A percentile compares a stretch with the other conserved stretches of the same genome.
phyloP scores from a whole-genome alignment of 163 green algal genomes.

The Scenedesmus sp. region DNA sequence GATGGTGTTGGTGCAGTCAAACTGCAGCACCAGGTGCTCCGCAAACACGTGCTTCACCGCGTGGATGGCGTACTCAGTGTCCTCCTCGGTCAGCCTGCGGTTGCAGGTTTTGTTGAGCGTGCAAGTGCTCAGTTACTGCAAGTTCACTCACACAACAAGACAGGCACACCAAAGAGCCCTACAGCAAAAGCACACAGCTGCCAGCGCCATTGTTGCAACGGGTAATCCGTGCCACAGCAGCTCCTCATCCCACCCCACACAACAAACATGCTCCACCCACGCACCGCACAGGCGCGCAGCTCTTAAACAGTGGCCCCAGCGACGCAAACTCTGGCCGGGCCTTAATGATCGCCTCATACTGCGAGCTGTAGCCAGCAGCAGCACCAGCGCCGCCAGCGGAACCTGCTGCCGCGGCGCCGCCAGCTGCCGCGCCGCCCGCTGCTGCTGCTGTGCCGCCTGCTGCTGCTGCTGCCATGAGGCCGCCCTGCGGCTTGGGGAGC shows the following conservation, averaged over 20 bases:
- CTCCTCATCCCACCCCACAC: neutral
- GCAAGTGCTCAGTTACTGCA: neutral
- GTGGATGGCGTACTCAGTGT: conserved; percentile 98
- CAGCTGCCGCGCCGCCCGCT: neutral
- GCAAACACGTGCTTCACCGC: conserved; percentile 95
- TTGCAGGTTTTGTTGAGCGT: neutral
- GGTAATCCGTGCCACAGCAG: neutral
- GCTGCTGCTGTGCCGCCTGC: conserved; percentile 10
- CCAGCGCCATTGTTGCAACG: neutral
- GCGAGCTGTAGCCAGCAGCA: conserved; percentile 15
- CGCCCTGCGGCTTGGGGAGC: conserved; percentile 39
- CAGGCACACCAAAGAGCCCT: neutral
- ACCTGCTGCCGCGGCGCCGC: conserved; percentile 28
- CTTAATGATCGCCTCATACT: conserved; percentile 56
- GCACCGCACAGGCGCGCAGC: conserved; percentile 60
- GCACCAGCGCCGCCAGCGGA: conserved; percentile 34
- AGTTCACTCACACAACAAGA: neutral
- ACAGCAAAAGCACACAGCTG: neutral
- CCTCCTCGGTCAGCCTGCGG: conserved; percentile 94
- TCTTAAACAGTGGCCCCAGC: conserved; percentile 92
- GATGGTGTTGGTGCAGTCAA: conserved; percentile 99
- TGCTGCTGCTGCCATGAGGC: conserved; percentile 55
- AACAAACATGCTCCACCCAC: neutral
- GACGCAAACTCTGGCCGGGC: conserved; percentile 73
- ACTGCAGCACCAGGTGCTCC: conserved; percentile 94